Percentiles rank a stretch among this genome's conserved stretches.
Conservation (phyloP, 768 basidiomycete species). For the Myochromella boudieri region DNA sequence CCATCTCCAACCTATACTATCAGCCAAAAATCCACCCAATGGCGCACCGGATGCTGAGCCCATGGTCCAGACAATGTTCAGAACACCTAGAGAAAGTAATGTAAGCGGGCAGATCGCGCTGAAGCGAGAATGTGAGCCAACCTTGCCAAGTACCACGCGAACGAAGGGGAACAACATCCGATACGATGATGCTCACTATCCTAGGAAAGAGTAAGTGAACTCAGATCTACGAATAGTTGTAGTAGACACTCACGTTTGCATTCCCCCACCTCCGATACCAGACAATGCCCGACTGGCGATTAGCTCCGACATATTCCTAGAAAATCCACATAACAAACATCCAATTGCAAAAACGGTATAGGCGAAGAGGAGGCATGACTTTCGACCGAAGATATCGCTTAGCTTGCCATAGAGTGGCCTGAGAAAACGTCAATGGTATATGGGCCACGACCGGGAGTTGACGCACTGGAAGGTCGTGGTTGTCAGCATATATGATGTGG, state of each 20-base stretch:
- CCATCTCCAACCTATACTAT: conserved; percentile 71
- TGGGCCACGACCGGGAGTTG: neutral
- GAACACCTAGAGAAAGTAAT: conserved; percentile 35
- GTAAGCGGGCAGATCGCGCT: neutral
- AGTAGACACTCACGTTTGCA: conserved; percentile 49
- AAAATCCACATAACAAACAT: conserved; percentile 51
- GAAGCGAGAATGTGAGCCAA: conserved; percentile 13
- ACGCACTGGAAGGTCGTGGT: conserved; percentile 60
- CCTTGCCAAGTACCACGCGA: conserved; percentile 74
- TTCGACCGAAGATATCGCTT: conserved; percentile 66
- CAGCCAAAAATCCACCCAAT: conserved; percentile 60
- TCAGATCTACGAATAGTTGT: neutral
- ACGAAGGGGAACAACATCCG: conserved; percentile 62
- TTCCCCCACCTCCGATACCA: conserved; percentile 63
- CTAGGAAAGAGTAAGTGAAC: conserved; percentile 25
- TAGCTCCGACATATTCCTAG: conserved; percentile 53
- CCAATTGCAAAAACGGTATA: conserved; percentile 56
- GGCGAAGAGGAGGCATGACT: conserved; percentile 54
- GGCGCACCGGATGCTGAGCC: conserved; percentile 64
- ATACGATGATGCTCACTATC: conserved; percentile 63
- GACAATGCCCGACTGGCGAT: conserved; percentile 53
- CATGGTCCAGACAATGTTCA: conserved; percentile 59
- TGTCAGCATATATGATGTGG: conserved; percentile 62
- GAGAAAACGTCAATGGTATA: neutral
- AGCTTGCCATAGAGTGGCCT: conserved; percentile 67